Base-by-base conservation (phyloP, 768 basidiomycete species). In the Lactarius hengduanensis region DNA sequence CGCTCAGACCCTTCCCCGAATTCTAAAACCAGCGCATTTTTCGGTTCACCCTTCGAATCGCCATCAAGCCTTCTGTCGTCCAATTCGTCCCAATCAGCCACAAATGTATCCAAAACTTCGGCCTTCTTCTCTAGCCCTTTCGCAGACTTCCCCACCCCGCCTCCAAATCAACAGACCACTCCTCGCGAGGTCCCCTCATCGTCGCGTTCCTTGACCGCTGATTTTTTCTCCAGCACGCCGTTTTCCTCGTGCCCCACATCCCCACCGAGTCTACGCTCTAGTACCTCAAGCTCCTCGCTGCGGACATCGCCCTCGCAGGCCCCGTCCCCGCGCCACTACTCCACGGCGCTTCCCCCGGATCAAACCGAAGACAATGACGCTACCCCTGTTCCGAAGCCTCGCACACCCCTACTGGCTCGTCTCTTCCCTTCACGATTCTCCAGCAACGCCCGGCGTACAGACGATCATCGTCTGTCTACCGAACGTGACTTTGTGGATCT, bases 401-500 rank as follows among this genome's bases (percentile, higher is more conserved):
- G 61, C 7, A 43, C 63, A 4, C 70, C 70, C 20, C 22, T 65
- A 3, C 45, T 70, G 4, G 40, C 70, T 6, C 68, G 70, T 40
- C 68, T 70, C 45, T 70, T 70, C 41, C 70, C 70, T 22, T 70
- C 70, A 15, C 68, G 70, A 7, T 66, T 69, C 56, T 61, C 59
- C 54, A 63, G 57, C 13, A 60, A 57, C 16, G 36, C 53, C 9
- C 67, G 64, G 32, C 60, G 62, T 22, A 54, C 68, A 10, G 61
- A 59, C 20, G 59, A 62, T 11, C 38, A 58, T 45, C 47, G 22
- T n/a, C 45, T 54, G 13, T 22, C 18, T 20, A n/a, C 36, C 8
- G n/a, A 7, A 26, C 68, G 64, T 41, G 68, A 32, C 7, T 69
- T 70, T 59, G 62, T 66, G 6, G 65, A 57, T 15, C 50, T 70